A percentile compares a stretch with the other conserved stretches of the same genome.
These are phyloP conservation scores for Wilhelminamyces savonicus DNA, from an alignment of 805 yeast species.

Conservation along the genomic window DNA sequence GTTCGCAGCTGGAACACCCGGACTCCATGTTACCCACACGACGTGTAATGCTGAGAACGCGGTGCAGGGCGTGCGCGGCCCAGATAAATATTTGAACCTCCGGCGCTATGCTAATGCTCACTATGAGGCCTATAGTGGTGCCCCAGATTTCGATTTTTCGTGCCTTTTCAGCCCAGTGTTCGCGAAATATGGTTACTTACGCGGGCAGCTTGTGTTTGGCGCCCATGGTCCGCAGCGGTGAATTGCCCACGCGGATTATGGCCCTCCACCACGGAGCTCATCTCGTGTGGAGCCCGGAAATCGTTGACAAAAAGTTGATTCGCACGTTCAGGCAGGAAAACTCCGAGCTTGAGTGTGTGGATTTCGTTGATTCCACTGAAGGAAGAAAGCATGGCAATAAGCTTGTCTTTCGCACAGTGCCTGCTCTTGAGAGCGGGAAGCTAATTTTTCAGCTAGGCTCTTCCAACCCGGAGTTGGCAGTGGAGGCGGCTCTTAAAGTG, in stretches of 20 bases:
- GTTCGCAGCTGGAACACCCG: too few species aligned
- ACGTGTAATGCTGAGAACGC: too few species aligned
- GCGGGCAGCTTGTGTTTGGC: constrained; percentile 80
- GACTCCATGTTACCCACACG: too few species aligned
- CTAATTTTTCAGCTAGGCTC: constrained; percentile 91
- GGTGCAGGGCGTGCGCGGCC: too few species aligned
- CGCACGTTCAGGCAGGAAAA: constrained; percentile 64
- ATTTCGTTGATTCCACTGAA: constrained; percentile 42
- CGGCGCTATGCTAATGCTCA: too few species aligned
- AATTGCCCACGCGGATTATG: constrained; percentile 79
- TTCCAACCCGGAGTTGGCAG: constrained; percentile 76
- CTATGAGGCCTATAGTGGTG: too few species aligned
- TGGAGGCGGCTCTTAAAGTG: constrained; percentile 75
- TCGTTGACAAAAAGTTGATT: constrained; percentile 77
- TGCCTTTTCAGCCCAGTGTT: not conserved
- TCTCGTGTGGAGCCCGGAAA: constrained; percentile 92
- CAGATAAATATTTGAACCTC: too few species aligned
- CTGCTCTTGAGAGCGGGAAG: constrained; percentile 53
- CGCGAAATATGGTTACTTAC: constrained; percentile 50
- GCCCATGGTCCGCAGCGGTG: constrained; percentile 97
- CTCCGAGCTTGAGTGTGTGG: constrained; percentile 50
- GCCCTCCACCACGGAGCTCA: constrained; percentile 86
- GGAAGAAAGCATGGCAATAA: too few species aligned
- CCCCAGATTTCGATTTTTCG: too few species aligned
- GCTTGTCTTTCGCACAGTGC: constrained; percentile 69